Base-by-base conservation (phyloP, 148 eudicot species). In the Vaccinium vitisidaea region DNA sequence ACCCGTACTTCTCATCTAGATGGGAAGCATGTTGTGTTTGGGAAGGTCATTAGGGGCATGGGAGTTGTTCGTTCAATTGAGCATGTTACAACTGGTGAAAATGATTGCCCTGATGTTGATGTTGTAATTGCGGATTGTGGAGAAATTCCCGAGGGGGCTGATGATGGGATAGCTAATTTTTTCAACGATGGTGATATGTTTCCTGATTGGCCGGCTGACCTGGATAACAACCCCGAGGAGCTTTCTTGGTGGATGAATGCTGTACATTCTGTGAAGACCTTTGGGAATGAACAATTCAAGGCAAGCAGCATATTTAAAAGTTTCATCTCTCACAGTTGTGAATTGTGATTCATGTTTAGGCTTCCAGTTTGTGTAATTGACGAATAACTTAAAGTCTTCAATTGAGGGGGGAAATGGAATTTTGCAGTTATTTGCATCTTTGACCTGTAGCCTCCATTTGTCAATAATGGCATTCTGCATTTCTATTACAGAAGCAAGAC, bases 1-100 rank as follows among this genome's bases (percentile, higher is more conserved):
- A 96, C 94, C 65, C 90, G 94, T 48, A 92, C 97, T 55, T 88
- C 97, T 49, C 95, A 92, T 90, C 86, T 96, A 30, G 98, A 96
- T 85, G 95, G 97, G 1, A 94, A 96, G 82, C 94, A 96, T 88
- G 98, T 96, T n/a, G 96, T 96, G 50, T 96, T 96, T 88, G 99
- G 97, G 69, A 94, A 89, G 84, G 99, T 94, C 18, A 80, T 94
- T 32, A 96, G 94, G 87, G 99, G 99, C 53, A 93, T 96, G 97
- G 98, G 98, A 46, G 93, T 94, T 30, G 97, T 94, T 75, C 98
- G 98, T 43, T 89, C 96, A 6, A 84, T 93, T 18, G 99, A 96
- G 86, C 99, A 96, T 89, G 90, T 91, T 52, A 77, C 87, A 15
- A 90, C 88, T 4, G 92, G 84, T 23, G 92, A 85, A 6, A 84